Percentiles rank a stretch among this genome's conserved stretches.
Evolutionary conservation across 2,329 filamentous ascomycete species (phyloP).

Genomic region (Diplodia intermedia): DNA sequence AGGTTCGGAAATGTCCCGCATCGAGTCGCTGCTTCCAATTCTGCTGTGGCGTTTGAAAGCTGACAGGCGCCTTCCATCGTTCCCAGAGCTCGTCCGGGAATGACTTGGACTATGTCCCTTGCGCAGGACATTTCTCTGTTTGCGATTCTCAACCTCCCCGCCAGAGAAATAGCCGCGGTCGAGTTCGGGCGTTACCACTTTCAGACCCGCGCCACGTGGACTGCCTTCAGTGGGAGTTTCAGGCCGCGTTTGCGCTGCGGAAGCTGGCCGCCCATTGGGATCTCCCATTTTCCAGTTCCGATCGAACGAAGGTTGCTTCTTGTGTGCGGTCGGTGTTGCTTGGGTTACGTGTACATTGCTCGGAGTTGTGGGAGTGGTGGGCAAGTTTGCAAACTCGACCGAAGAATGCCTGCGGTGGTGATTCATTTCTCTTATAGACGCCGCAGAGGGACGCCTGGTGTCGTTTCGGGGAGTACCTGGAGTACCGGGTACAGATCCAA

Average conservation of each 20-base stretch:
- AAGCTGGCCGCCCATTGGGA: slow-evolving; percentile 37
- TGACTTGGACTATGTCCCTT: slow-evolving; percentile 73
- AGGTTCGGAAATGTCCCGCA: slow-evolving; percentile 61
- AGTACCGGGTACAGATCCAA: slow-evolving; percentile 10
- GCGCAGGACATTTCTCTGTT: slow-evolving; percentile 70
- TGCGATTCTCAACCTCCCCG: slow-evolving; percentile 78
- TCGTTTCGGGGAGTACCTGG: slow-evolving; percentile 48
- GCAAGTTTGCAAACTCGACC: slow-evolving; percentile 68
- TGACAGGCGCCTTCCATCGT: slow-evolving; percentile 62
- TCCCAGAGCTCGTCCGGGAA: slow-evolving; percentile 78
- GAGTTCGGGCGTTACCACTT: slow-evolving; percentile 60
- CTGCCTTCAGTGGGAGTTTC: slow-evolving; percentile 33
- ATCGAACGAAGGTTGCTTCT: slow-evolving; percentile 66
- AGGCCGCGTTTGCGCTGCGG: slow-evolving; percentile 23
- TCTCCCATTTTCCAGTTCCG: slow-evolving; percentile 63
- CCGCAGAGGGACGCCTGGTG: slow-evolving; percentile 71
- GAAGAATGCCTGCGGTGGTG: slow-evolving; percentile 89
- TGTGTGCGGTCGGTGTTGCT: slow-evolving; percentile 50
- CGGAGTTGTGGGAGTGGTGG: slow-evolving; percentile 39
- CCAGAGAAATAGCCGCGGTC: slow-evolving; percentile 95
- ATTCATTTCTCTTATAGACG: slow-evolving; percentile 80
- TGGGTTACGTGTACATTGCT: slow-evolving; percentile 38
- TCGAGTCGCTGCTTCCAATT: slow-evolving; percentile 79
- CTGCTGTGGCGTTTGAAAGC: slow-evolving; percentile 76
- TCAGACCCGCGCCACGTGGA: slow-evolving; percentile 42